Evolutionary conservation across 2,329 filamentous ascomycete genomes (phyloP), one percentile per base, ranked within the genome.

Genomic region (Alternaria alternata): DNA sequence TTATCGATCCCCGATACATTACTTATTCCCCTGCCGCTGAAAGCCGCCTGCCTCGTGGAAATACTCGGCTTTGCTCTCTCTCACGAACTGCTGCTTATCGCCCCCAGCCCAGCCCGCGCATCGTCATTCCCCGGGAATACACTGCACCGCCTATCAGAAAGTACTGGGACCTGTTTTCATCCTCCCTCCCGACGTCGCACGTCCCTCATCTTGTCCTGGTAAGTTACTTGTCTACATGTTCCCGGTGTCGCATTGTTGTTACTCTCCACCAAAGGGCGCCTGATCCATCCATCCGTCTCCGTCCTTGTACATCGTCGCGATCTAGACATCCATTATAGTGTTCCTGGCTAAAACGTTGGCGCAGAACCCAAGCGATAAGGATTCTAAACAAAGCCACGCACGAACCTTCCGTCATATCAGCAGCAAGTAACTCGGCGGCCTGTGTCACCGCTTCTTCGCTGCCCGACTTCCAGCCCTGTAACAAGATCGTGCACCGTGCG

Each of bases 361-460:
- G 69, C 69, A 75, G 74, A 70, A 65, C 59, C 57, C 20, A 68
- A 59, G 65, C 65, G 75, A 78, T 77, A 78, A 77, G 74, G 58
- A 59, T 59, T 65, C 68, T 65, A 64, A 72, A 77, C 73, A 76
- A 77, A 77, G 75, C 74, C 74, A 77, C 75, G 76, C 75, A 66
- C 69, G 62, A 67, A 51, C 62, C 62, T 69, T 61, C 67, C 71
- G 68, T 72, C 74, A 76, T 76, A 76, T 75, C 73, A 71, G 74
- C 66, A 69, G 65, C 64, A 57, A 62, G 54, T 51, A 58, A 64
- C 59, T 58, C 64, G 71, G 52, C 30, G 68, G 67, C 69, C 70
- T 73, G 76, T 78, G 75, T 75, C 75, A 78, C 76, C 76, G 76
- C 73, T 68, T 72, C 70, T 74, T 73, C 63, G 65, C 69, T 62